Conservation (phyloP, 1,139 yeast species). For the Yamadazyma spencermartinsiae region DNA sequence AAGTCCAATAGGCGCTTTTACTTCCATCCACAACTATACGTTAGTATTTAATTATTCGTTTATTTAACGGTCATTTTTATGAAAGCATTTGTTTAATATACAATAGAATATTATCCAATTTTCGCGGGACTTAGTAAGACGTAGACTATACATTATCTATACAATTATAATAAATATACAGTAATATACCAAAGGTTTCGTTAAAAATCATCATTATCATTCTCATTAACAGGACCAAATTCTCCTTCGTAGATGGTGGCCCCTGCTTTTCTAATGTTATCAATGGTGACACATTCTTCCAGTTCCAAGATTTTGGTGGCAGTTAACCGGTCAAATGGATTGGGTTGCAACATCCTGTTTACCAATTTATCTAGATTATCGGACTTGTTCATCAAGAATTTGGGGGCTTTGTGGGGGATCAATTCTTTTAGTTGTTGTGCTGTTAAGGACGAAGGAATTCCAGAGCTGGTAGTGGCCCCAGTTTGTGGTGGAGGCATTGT, state of each 20-base stretch:
- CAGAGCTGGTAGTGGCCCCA: constrained; percentile 4
- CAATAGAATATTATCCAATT: constrained; percentile 3
- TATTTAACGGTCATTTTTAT: constrained; percentile 9
- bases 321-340: constrained; percentile 79
- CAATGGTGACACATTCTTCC: constrained; percentile 78
- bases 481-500: constrained; percentile 10
- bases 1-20: constrained; percentile 77
- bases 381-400: constrained; percentile 72
- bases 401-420: constrained; percentile 82
- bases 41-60: constrained; percentile 1
- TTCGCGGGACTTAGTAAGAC: neutral
- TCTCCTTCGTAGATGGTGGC: constrained; percentile 97
- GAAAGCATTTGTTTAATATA: constrained; percentile 15
- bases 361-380: constrained; percentile 78
- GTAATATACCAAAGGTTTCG: neutral
- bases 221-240: constrained; percentile 65
- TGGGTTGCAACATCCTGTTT: constrained; percentile 85
- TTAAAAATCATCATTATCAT: constrained; percentile 9
- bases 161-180: neutral
- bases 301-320: constrained; percentile 67
- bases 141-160: neutral
- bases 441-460: constrained; percentile 7
- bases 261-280: constrained; percentile 83
- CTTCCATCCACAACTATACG: constrained; percentile 1
- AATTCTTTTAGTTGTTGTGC: constrained; percentile 23